Base-by-base conservation (phyloP, 495 filamentous ascomycete species). In the Penicillium odoratum region DNA sequence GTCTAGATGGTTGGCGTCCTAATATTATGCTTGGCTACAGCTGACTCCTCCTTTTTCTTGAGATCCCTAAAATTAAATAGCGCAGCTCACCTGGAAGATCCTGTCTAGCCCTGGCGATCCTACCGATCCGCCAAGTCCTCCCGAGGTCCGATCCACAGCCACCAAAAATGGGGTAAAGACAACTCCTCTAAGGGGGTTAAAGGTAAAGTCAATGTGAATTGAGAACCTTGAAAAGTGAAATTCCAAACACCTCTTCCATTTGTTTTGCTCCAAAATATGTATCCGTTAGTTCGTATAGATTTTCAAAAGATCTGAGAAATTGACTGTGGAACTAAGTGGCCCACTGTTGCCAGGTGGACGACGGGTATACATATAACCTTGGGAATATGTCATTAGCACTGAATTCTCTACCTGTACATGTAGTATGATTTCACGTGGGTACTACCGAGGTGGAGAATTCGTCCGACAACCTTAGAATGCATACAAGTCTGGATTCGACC, bases 401-500 rank as follows among this genome's bases (percentile, higher is more conserved):
- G 21, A 21, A 21, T 21, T 21, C 2, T 21, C 21, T 21, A 21
- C 21, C 21, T 21, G 21, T 21, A 21, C 21, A 21, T 21, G 21
- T 2, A 21, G 21, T 21, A 21, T 21, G 21, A 21, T 2, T 21
- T 21, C 21, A 21, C 21, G 21, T 21, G 21, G 21, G 21, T 21
- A 21, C 21, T 21, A 1, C 21, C 21, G 1, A 21, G 21, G 21
- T 21, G 21, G 21, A 21, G 21, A 21, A 21, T 21, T 21, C 21
- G 2, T 21, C 21, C 21, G 21, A 21, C 21, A 21, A 21, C 21
- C 21, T 21, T 21, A 21, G 21, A 21, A 21, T 21, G 21, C 25
- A 80, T 48, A 56, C 74, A 80, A 3, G 59, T 59, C 53, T 78
- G 69, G 31, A 78, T 74, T n/a, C 77, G 61, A 33, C 57, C 56